Conservation (phyloP, 805 yeast genomes). For the Starmerella floricola region DNA sequence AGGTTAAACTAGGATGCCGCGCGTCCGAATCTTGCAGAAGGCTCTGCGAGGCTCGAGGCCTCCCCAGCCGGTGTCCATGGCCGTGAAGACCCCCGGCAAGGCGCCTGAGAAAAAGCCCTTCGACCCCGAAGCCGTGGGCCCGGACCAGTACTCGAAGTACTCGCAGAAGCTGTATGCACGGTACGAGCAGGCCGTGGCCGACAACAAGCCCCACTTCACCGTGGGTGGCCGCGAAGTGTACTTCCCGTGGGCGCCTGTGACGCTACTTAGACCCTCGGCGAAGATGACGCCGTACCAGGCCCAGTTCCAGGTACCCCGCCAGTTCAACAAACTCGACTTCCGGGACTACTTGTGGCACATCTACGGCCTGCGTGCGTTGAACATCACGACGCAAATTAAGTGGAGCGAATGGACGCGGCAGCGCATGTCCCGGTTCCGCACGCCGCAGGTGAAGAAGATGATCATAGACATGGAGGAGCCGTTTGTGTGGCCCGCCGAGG, state of each 20-base stretch:
- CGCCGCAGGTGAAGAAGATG: conserved; percentile 84
- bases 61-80: conserved; percentile 21
- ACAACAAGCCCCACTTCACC: conserved; percentile 64
- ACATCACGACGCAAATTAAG: conserved; percentile 71
- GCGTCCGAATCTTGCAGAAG: conserved; percentile 17
- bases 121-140: conserved; percentile 16
- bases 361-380: conserved; percentile 81
- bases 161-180: conserved; percentile 18
- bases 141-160: conserved; percentile 19
- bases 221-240: conserved; percentile 66
- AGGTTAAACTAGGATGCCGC: conserved; percentile 17
- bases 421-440: conserved; percentile 56
- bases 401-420: conserved; percentile 60
- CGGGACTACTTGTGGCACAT: conserved; percentile 86
- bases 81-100: conserved; percentile 2
- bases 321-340: conserved; percentile 85
- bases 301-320: conserved; percentile 83
- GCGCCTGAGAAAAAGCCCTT: conserved; percentile 11
- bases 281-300: conserved; percentile 96
- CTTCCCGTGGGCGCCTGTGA: conserved; percentile 76
- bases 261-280: conserved; percentile 82
- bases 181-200: conserved; percentile 10
- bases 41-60: conserved; percentile 20
- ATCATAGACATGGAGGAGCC: conserved; percentile 94
- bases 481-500: conserved; percentile 78